Evolutionary conservation across 78 protist genomes (phyloP), one percentile per base, ranked within the genome.

Genomic region (Dictyostelium purpureum): DNA sequence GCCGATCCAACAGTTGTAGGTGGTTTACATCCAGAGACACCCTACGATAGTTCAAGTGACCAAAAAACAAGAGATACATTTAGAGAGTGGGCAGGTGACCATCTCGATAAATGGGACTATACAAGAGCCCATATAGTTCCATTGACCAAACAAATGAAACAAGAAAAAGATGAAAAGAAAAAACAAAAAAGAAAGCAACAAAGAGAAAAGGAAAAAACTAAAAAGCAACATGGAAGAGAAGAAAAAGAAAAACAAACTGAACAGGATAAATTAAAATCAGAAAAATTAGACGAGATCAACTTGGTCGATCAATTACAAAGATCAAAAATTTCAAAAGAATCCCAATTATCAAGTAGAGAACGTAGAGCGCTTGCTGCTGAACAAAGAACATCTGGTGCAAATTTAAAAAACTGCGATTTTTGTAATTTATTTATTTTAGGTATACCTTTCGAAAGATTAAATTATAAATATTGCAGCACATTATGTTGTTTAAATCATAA

Each of bases 21-120:
- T 14, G 59, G 47, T 11, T 31, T 77, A 7, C 40, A 65, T 18
- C 37, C 74, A 19, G 76, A 65, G 51, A 69, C 77, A 19, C 82
- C 78, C 1, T 77, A 89, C 10, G 94, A 77, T 4, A 9, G 43
- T 24, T 59, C 94, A 37, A 10, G 4, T 0, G 38, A 54, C 24
- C 87, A 79, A 63, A 69, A 51, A 24, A 49, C 56, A 4, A 63
- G 80, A 24, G 82, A 89, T 14, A 31, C 47, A 1, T 73, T 66
- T 38, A 76, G 94, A 61, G 87, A 89, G 24, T 74, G 82, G 87
- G 82, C 87, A 26, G 85, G 93, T 33, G 79, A 70, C 14, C 40
- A 69, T 57, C 24, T 21, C 4, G 47, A 21, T 16, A 21, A 47
- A 21, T 66, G 66, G 78, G 87, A 89, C 16, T 89, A 63, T 6